Percentiles rank a stretch among this genome's conserved stretches.
phyloP scores from a whole-genome alignment of 2,329 filamentous ascomycete species.

The Sporothrix protearum region DNA sequence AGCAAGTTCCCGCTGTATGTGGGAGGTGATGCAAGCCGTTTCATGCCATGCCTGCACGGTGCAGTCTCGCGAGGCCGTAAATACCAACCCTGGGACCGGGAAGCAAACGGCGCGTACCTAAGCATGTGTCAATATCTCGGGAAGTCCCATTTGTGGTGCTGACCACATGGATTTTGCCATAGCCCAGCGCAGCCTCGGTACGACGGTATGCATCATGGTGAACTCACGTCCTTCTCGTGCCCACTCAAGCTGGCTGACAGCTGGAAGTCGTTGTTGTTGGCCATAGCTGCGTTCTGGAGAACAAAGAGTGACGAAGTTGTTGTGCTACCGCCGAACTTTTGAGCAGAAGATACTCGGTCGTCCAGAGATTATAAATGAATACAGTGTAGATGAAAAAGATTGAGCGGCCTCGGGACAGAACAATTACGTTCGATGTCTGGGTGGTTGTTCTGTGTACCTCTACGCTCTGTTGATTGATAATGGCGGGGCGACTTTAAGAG shows the following conservation, averaged over 20 bases:
- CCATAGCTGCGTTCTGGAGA: slow-evolving; percentile 8
- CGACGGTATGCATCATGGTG: not conserved
- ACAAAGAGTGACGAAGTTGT: not conserved
- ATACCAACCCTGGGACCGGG: slow-evolving; percentile 61
- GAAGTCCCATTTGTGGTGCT: not conserved
- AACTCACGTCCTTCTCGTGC: slow-evolving; percentile 89
- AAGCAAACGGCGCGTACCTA: slow-evolving; percentile 86
- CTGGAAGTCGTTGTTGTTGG: slow-evolving; percentile 76
- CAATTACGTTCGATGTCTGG: not conserved
- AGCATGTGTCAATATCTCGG: not conserved
- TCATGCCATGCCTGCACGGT: slow-evolving; percentile 85
- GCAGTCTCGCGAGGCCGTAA: slow-evolving; percentile 88
- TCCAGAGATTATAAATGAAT: not conserved
- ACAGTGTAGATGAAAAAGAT: not conserved
- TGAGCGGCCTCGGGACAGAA: not conserved
- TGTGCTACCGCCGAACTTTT: not conserved
- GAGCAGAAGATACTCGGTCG: not conserved
- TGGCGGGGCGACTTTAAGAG: slow-evolving; percentile 5
- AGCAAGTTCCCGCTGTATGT: slow-evolving; percentile 73
- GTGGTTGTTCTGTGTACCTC: not conserved
- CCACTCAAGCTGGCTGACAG: slow-evolving; percentile 84
- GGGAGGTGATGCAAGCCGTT: slow-evolving; percentile 53
- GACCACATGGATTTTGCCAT: not conserved
- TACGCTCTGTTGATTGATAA: not conserved
- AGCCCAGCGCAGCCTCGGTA: not conserved